A percentile compares a stretch with the other conserved stretches of the same genome.
Conservation (phyloP, 768 basidiomycete species). For the Pleurotus citrinopileatus region DNA sequence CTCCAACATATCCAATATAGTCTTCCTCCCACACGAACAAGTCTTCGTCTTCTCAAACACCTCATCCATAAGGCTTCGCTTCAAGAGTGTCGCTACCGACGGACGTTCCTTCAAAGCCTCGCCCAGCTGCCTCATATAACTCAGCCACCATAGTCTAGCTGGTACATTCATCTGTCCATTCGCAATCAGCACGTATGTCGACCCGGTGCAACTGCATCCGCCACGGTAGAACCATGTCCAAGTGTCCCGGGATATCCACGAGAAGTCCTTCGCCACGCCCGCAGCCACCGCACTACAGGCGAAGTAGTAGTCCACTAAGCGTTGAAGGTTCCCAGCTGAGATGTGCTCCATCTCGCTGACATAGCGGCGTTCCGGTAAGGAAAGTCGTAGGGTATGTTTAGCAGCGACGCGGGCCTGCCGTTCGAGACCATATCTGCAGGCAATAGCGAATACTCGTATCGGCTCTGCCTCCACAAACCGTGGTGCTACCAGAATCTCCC, state of each 20-base stretch:
- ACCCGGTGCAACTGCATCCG: constrained; percentile 12
- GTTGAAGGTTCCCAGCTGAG: constrained; percentile 25
- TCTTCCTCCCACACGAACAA: constrained; percentile 16
- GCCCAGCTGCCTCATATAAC: constrained; percentile 17
- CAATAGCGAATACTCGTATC: constrained; percentile 19
- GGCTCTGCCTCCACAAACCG: constrained; percentile 17
- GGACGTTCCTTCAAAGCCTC: constrained; percentile 16
- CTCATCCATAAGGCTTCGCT: constrained; percentile 14
- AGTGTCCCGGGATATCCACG: constrained; percentile 17
- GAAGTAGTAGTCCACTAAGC: constrained; percentile 29
- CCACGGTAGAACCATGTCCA: constrained; percentile 17
- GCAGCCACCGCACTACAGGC: constrained; percentile 19
- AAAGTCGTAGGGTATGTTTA: constrained; percentile 16
- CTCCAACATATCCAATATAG: constrained; percentile 16
- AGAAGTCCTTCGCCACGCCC: constrained; percentile 14
- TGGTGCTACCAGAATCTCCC: constrained; percentile 12
- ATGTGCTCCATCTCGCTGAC: constrained; percentile 29
- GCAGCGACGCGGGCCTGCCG: constrained; percentile 18
- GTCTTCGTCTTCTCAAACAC: constrained; percentile 17
- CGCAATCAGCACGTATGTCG: neutral
- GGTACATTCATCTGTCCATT: constrained; percentile 16
- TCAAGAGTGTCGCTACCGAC: constrained; percentile 14
- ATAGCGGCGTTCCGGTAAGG: constrained; percentile 18
- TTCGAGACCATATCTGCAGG: constrained; percentile 12
- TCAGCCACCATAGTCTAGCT: constrained; percentile 19